These are phyloP conservation scores for Spinellus fusiger DNA, from an alignment of 192 early-diverging fungal genomes.

Conservation along the genomic window DNA sequence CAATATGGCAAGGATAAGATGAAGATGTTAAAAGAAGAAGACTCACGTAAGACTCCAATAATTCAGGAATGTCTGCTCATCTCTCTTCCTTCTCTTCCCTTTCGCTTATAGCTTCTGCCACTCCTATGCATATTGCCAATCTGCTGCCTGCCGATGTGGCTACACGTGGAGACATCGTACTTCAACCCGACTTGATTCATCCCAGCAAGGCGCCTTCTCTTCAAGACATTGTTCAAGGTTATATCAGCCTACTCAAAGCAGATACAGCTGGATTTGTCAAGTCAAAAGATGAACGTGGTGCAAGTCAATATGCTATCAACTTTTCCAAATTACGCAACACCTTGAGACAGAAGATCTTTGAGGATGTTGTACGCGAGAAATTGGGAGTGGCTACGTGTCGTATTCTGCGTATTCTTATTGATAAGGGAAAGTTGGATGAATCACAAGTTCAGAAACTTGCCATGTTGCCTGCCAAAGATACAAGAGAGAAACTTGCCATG, in stretches of 20 bases:
- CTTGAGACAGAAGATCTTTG: conserved; percentile 51
- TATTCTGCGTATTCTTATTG: conserved; percentile 59
- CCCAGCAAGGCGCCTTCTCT: conserved; percentile 1
- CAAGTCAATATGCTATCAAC: conserved; percentile 53
- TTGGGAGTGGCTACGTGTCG: conserved; percentile 57
- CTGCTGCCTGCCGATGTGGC: conserved; percentile 32
- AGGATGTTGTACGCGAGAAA: conserved; percentile 49
- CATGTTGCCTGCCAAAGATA: conserved; percentile 60
- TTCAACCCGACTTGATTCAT: conserved; percentile 13
- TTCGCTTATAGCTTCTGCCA: conserved; percentile 31
- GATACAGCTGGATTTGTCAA: conserved; percentile 49
- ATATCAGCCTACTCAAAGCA: conserved; percentile 51
- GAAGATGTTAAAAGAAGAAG: conserved; percentile 44
- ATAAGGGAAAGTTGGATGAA: conserved; percentile 74
- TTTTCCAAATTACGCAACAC: conserved; percentile 48
- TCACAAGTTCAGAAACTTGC: conserved; percentile 56
- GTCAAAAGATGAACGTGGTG: conserved; percentile 50
- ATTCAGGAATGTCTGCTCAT: background rate
- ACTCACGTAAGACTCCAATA: conserved; percentile 33
- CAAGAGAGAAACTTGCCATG: conserved; percentile 56
- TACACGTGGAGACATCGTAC: conserved; percentile 11
- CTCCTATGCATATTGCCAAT: conserved; percentile 46
- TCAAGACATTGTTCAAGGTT: conserved; percentile 46
- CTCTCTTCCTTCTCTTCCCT: background rate
- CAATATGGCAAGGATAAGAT: conserved; percentile 51